Conservation (phyloP, 352 stramenopile genomes). For the Pythium brachiatum region DNA sequence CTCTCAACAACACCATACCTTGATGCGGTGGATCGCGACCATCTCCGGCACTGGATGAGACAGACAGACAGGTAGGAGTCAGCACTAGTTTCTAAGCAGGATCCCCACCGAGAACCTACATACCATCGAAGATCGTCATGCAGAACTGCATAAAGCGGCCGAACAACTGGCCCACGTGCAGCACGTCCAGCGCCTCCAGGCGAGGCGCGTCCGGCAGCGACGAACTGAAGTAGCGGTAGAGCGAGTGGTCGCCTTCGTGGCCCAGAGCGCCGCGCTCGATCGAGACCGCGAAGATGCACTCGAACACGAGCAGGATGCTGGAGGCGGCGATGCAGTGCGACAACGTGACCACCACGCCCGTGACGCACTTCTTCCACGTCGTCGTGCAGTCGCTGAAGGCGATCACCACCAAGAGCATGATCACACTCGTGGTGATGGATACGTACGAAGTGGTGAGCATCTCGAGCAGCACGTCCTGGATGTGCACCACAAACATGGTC, state of each 20-base stretch:
- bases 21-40: slow-evolving; percentile 76
- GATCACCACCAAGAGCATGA: slow-evolving; percentile 58
- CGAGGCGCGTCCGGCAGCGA: slow-evolving; percentile 72
- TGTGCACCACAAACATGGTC: slow-evolving; percentile 46
- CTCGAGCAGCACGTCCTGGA: slow-evolving; percentile 56
- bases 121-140: slow-evolving; percentile 86
- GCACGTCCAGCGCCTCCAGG: slow-evolving; percentile 61
- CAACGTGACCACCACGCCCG: slow-evolving; percentile 48
- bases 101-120: slow-evolving; percentile 15
- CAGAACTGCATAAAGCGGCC: slow-evolving; percentile 66
- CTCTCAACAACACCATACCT: no score
- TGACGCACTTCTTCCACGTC: slow-evolving; percentile 49
- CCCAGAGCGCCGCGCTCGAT: slow-evolving; percentile 59
- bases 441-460: slow-evolving; percentile 77
- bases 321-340: slow-evolving; percentile 67
- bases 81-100: no score
- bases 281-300: slow-evolving; percentile 76
- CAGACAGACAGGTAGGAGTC: neutral
- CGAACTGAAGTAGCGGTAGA: slow-evolving; percentile 76
- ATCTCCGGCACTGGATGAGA: slow-evolving; percentile 64
- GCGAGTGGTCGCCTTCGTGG: slow-evolving; percentile 61
- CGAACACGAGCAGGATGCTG: slow-evolving; percentile 72
- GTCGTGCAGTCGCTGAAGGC: slow-evolving; percentile 77
- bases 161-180: slow-evolving; percentile 60
- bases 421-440: slow-evolving; percentile 54